A percentile compares a stretch with the other conserved stretches of the same genome.
These are phyloP conservation scores for Leccinum huronense DNA, from an alignment of 1,284 basidiomycete genomes.

Conservation along the genomic window DNA sequence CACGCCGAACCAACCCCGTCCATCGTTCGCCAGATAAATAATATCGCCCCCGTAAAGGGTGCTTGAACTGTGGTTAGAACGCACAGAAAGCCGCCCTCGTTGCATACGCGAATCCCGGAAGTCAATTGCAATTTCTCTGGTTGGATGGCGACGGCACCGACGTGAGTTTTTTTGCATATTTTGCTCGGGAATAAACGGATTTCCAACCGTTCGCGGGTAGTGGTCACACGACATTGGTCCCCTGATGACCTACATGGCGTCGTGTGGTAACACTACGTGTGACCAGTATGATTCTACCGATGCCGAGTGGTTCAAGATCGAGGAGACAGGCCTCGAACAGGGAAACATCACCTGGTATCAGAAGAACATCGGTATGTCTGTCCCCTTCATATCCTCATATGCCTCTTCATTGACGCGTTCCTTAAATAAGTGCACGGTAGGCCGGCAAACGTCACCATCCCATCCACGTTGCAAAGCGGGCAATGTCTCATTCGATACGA, in stretches of 20 bases:
- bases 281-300: constrained; percentile 55
- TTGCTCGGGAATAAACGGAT: neutral
- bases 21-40: constrained; percentile 60
- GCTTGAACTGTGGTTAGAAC: constrained; percentile 65
- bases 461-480: constrained; percentile 42
- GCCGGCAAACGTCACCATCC: constrained; percentile 42
- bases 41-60: constrained; percentile 61
- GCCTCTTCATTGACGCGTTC: constrained; percentile 5
- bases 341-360: constrained; percentile 37
- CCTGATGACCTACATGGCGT: constrained; percentile 69
- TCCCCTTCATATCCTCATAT: neutral
- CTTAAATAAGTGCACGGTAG: constrained; percentile 25
- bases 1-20: constrained; percentile 41
- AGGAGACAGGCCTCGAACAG: constrained; percentile 42
- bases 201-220: constrained; percentile 33
- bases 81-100: constrained; percentile 52
- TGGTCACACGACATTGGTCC: constrained; percentile 75
- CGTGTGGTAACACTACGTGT: constrained; percentile 57
- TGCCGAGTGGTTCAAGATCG: constrained; percentile 73
- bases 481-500: constrained; percentile 55
- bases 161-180: constrained; percentile 38
- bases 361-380: constrained; percentile 33
- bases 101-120: constrained; percentile 63
- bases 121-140: constrained; percentile 60
- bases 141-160: constrained; percentile 46